Evolutionary conservation across 2,329 filamentous ascomycete species (phyloP), one percentile per base, ranked within the genome.

Genomic region (Neoscytalidium dimidiatum): DNA sequence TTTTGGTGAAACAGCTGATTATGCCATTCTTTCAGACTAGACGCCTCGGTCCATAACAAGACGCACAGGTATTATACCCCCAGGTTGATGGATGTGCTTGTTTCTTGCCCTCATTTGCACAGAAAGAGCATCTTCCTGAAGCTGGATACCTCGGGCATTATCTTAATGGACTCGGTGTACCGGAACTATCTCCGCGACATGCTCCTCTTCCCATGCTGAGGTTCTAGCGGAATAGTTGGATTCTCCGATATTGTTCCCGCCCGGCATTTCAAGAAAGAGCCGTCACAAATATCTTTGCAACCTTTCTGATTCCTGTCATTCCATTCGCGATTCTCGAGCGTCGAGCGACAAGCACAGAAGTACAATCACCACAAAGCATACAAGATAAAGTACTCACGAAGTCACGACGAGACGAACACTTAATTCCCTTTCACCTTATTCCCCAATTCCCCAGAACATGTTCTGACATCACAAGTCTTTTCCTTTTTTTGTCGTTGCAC

Each of bases 391-490:
- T 57, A 43, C 52, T 61, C 38, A 61, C 35, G 57, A 61, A 33
- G 57, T 48, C 57, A 61, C 57, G 57, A 61, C 41, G 57, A 61
- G 29, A 61, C 41, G 57, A 61, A 23, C 57, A 8, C 57, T 33
- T 61, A 48, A 61, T 48, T 61, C 57, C 57, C 56, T 48, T n/a
- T 41, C 21, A 43, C 2, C 9, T 29, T 61, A 46, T 33, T 46
- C 57, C 26, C 19, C 19, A 57, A 41, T 43, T 57, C 31, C 57
- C 41, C 41, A 31, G 6, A 19, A 56, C 35, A 26, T 43, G 23
- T 43, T 29, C 33, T 29, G 52, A 17, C 35, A 11, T 21, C 52
- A 19, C 14, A 21, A 14, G 33, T 43, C 13, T 35, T 57, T 43
- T 57, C 53, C 17, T 7, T 26, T 60, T 29, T 35, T 46, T 61